A percentile compares a stretch with the other conserved stretches of the same genome.
Evolutionary conservation across 257 asterid species (phyloP).

Genomic region (Thymus quinquecostatus): DNA sequence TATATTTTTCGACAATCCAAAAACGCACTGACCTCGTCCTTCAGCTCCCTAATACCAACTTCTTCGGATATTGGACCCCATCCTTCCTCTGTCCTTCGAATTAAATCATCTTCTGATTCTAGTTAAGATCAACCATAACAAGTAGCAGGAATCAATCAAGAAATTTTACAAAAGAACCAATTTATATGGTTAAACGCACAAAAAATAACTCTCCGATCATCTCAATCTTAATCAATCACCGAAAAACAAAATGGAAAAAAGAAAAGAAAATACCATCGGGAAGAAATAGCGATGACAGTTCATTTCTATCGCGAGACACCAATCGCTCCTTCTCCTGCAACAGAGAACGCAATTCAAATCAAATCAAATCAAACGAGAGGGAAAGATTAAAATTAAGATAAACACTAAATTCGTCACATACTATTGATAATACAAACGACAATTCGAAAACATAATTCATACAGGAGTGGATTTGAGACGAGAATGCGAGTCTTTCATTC

Average conservation of each 20-base stretch:
- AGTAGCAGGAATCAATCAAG: constrained; percentile 18
- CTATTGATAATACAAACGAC: background rate
- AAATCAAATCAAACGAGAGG: background rate
- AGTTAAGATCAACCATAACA: background rate
- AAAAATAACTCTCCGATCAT: background rate
- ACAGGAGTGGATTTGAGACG: constrained; percentile 34
- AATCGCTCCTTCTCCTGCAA: constrained; percentile 46
- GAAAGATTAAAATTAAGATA: background rate
- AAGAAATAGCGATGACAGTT: constrained; percentile 50
- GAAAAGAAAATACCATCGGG: constrained; percentile 48
- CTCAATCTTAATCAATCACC: background rate
- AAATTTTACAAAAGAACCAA: background rate
- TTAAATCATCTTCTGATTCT: constrained; percentile 31
- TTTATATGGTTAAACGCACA: background rate
- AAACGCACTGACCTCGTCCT: constrained; percentile 43
- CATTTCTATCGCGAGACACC: constrained; percentile 42
- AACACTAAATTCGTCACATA: background rate
- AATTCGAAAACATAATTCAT: background rate
- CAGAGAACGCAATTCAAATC: constrained; percentile 11
- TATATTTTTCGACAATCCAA: constrained; percentile 4
- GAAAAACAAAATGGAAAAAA: background rate
- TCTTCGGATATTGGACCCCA: constrained; percentile 32
- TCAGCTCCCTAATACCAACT: constrained; percentile 38
- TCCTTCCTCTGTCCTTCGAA: constrained; percentile 32
- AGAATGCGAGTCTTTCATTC: constrained; percentile 43